Conservation (phyloP, 768 basidiomycete genomes). For the Mycena galericulata region DNA sequence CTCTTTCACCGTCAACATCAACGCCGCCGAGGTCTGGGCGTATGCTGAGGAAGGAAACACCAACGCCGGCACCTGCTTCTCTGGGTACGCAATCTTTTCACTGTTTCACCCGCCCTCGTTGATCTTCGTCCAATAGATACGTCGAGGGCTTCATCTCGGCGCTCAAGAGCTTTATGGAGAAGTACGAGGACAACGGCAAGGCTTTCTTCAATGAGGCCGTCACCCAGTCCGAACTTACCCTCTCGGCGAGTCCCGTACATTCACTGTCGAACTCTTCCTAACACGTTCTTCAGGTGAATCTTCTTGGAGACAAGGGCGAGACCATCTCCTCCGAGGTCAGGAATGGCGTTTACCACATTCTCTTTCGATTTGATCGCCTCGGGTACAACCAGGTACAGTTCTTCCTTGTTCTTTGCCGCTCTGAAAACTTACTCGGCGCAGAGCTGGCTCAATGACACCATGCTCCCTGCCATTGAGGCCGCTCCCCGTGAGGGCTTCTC, state of each 20-base stretch:
- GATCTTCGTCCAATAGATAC: slow-evolving; percentile 42
- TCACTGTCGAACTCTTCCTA: background rate
- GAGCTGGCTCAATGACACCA: slow-evolving; percentile 37
- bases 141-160: slow-evolving; percentile 50
- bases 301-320: slow-evolving; percentile 40
- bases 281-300: slow-evolving; percentile 15
- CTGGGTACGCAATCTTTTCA: slow-evolving; percentile 34
- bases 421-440: too few relatives aligned
- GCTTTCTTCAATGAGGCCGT: slow-evolving; percentile 53
- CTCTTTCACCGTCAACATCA: slow-evolving; percentile 50
- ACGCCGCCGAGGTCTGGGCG: slow-evolving; percentile 50
- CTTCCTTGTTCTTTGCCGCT: too few relatives aligned
- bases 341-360: slow-evolving; percentile 55
- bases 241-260: slow-evolving; percentile 38
- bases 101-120: background rate
- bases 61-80: slow-evolving; percentile 40
- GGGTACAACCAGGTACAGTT: slow-evolving; percentile 50
- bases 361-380: slow-evolving; percentile 48
- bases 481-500: slow-evolving; percentile 49
- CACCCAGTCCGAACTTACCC: slow-evolving; percentile 46
- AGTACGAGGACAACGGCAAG: slow-evolving; percentile 51
- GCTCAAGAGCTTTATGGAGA: slow-evolving; percentile 44
- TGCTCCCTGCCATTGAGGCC: slow-evolving; percentile 48
- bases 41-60: slow-evolving; percentile 44
- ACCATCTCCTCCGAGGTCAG: slow-evolving; percentile 50